Conservation (phyloP, 306 rosid species). For the Parietaria judaica region DNA sequence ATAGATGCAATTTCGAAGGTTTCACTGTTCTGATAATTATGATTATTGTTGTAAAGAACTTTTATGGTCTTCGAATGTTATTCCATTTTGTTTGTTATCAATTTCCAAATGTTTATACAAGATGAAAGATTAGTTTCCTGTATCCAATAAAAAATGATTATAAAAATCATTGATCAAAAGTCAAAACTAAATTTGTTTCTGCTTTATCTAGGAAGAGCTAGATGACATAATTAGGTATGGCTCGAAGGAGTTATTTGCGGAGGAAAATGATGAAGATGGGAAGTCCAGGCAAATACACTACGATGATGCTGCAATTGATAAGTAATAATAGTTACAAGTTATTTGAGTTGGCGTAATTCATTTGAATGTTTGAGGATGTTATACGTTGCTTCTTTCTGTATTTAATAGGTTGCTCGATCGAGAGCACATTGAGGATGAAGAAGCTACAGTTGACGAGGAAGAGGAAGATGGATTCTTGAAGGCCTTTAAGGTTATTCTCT, state of each 20-base stretch:
- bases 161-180: slow-evolving; percentile 24
- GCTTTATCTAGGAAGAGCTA: slow-evolving; percentile 70
- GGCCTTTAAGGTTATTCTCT: slow-evolving; percentile 71
- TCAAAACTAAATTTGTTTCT: slow-evolving; percentile 6
- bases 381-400: slow-evolving; percentile 17
- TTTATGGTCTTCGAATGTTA: no score
- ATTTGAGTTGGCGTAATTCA: slow-evolving; percentile 3
- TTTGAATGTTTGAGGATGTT: slow-evolving; percentile 15
- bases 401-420: slow-evolving; percentile 78
- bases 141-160: background rate
- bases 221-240: slow-evolving; percentile 97
- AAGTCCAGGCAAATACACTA: slow-evolving; percentile 98
- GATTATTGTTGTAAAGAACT: no score
- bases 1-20: no score
- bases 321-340: slow-evolving; percentile 31
- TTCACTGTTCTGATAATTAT: no score
- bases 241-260: slow-evolving; percentile 94
- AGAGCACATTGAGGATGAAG: slow-evolving; percentile 83
- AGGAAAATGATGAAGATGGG: slow-evolving; percentile 87
- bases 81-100: no score
- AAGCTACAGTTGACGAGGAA: slow-evolving; percentile 75
- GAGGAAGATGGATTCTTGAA: slow-evolving; percentile 91
- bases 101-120: background rate
- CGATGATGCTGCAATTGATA: slow-evolving; percentile 89
- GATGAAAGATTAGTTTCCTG: background rate